Conservation (phyloP, 768 basidiomycete genomes). For the Termitomyces sp. region DNA sequence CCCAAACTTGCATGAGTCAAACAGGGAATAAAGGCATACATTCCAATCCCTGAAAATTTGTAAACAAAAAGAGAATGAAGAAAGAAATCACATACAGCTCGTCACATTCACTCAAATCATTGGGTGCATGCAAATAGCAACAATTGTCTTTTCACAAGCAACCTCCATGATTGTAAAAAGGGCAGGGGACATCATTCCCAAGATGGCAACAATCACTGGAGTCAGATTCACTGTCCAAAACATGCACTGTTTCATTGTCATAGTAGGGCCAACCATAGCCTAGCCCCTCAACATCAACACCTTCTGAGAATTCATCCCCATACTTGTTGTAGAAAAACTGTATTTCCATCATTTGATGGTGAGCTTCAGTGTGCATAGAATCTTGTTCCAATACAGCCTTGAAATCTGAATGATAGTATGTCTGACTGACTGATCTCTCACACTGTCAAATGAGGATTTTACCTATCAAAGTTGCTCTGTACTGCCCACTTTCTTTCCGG, state of each 20-base stretch:
- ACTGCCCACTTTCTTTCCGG: conserved; percentile 20
- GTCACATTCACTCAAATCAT: conserved; percentile 43
- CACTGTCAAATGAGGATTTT: not conserved
- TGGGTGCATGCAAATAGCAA: conserved; percentile 44
- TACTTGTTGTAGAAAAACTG: conserved; percentile 6
- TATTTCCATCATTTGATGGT: conserved; percentile 11
- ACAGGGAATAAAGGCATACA: conserved; percentile 31
- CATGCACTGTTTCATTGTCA: conserved; percentile 20
- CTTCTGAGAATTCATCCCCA: conserved; percentile 1
- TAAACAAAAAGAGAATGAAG: not conserved
- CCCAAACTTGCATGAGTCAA: conserved; percentile 30
- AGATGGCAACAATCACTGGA: conserved; percentile 45
- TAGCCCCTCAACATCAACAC: not conserved
- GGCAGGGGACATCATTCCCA: conserved; percentile 43
- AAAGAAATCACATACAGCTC: conserved; percentile 29
- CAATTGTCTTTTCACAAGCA: conserved; percentile 36
- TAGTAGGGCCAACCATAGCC: conserved; percentile 12
- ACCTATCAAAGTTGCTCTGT: conserved; percentile 24
- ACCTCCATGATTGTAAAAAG: conserved; percentile 45
- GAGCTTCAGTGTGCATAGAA: conserved; percentile 14
- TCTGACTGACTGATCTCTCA: not conserved
- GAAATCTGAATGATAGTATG: conserved; percentile 17
- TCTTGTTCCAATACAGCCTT: conserved; percentile 19
- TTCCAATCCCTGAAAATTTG: conserved; percentile 17
- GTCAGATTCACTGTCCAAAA: conserved; percentile 36